Base-by-base conservation (phyloP, 129 eudicot genomes). In the Flaveria bidentis region DNA sequence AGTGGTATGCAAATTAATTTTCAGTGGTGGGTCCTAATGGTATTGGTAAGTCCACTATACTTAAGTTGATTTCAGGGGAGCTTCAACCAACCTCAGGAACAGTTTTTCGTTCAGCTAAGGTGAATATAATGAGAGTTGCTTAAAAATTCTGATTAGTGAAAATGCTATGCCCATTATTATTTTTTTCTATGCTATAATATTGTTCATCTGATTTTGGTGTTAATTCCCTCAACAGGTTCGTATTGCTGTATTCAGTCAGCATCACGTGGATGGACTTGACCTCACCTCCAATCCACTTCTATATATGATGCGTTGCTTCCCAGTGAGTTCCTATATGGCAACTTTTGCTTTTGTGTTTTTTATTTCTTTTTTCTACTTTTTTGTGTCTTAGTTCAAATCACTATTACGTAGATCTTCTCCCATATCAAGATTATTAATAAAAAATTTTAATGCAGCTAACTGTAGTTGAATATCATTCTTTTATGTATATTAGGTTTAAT, bases 21-120 rank as follows among this genome's bases (percentile, higher is more conserved):
- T 61, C 88, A 94, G 98, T 94, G 98, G 98, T 94, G 76, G 98
- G 98, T 5, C 96, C 98, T 57, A 94, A 94, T 89, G 98, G 98
- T 45, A 94, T 94, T 70, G 98, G 98, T 68, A 94, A 94, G 82
- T 94, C 98, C 10, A 94, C 98, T 30, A 94, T 94, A 85, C 98
- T 94, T 41, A 94, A 94, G 87, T 72, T 94, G 49, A 94, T 94
- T 74, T 80, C 98, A 70, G 98, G 98, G 76, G 97, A 94, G 60
- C 97, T 94, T 83, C 98, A 94, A 84, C 98, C 98, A 51, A 94
- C 84, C 85, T 91, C 98, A 45, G 98, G 98, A 74, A 94, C 98
- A 76, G 96, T 94, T 71, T 94, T 94, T 73, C 93, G 98, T 47
- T 94, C 98, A 0, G 96, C 98, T 23, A 94, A 94, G 98, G 98